Conservation (phyloP, 108 stramenopile species). For the Cyclostephanos tholiformis region DNA sequence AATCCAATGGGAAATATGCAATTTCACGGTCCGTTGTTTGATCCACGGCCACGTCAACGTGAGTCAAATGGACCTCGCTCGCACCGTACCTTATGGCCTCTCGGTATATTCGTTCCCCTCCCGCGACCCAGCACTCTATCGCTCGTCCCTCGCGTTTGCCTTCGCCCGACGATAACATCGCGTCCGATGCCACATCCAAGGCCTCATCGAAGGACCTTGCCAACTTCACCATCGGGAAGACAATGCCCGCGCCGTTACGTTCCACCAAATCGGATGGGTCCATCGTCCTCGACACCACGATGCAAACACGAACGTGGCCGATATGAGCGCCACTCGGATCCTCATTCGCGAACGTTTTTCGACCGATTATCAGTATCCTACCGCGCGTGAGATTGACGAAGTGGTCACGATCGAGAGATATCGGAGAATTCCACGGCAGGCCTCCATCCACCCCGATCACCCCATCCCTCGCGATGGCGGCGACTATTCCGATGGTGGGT, state of each 20-base stretch:
- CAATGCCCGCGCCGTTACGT: conserved; percentile 2
- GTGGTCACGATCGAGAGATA: conserved; percentile 61
- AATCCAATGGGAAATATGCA: conserved; percentile 32
- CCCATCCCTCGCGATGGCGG: conserved; percentile 62
- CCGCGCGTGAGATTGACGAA: conserved; percentile 63
- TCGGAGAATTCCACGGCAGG: conserved; percentile 65
- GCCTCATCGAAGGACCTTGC: conserved; percentile 73
- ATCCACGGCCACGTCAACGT: conserved; percentile 39
- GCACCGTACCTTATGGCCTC: conserved; percentile 68
- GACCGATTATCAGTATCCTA: conserved; percentile 70
- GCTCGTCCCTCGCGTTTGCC: not conserved
- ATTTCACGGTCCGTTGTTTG: not conserved
- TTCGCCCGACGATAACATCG: not conserved
- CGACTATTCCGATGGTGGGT: conserved; percentile 71
- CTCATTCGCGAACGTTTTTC: conserved; percentile 62
- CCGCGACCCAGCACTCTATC: conserved; percentile 79
- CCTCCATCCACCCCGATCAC: conserved; percentile 76
- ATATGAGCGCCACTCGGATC: conserved; percentile 52
- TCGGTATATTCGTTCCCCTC: conserved; percentile 71
- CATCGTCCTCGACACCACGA: conserved; percentile 66
- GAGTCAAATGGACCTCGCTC: conserved; percentile 60
- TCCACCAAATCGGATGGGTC: not conserved
- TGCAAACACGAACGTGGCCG: conserved; percentile 59
- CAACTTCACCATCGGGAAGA: conserved; percentile 27
- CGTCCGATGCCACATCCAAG: conserved; percentile 52